phyloP scores from a whole-genome alignment of 345 rosid species.

The Brassica carinata region DNA sequence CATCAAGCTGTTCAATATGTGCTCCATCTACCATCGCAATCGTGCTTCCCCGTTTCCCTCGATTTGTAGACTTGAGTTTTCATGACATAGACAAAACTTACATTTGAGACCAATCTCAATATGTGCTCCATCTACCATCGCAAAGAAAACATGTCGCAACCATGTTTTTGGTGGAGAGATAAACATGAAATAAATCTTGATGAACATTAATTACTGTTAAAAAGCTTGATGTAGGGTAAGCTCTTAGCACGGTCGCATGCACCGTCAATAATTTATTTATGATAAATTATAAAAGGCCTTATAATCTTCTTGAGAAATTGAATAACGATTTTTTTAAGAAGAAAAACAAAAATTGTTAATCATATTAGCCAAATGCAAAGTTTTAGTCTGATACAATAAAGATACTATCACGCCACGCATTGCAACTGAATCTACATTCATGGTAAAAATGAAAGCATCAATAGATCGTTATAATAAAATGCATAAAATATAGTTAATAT shows the following conservation, averaged over 20 bases:
- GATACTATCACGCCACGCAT: not conserved
- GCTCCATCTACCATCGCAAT: constrained; percentile 80
- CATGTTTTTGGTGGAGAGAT: constrained; percentile 27
- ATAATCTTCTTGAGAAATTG: not conserved
- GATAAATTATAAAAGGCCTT: not conserved
- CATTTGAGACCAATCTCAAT: too few relatives aligned
- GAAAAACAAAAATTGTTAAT: not conserved
- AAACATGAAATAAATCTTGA: not conserved
- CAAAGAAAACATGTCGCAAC: constrained; percentile 9
- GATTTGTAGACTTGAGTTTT: too few relatives aligned
- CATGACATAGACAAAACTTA: too few relatives aligned
- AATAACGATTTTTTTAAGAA: not conserved
- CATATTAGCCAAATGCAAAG: not conserved
- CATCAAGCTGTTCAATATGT: constrained; percentile 72
- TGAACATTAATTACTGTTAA: constrained; percentile 1
- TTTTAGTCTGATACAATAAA: not conserved
- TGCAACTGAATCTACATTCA: not conserved
- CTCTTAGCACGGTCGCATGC: not conserved
- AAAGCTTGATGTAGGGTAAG: constrained; percentile 26
- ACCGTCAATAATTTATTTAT: not conserved
- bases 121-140: too few relatives aligned
- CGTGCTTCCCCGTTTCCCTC: constrained; percentile 47
- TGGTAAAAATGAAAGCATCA: not conserved
- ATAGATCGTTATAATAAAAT: not conserved
- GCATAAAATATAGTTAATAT: not conserved